These are phyloP conservation scores for Annulohypoxylon maeteangense DNA, from an alignment of 495 filamentous ascomycete species.

Conservation along the genomic window DNA sequence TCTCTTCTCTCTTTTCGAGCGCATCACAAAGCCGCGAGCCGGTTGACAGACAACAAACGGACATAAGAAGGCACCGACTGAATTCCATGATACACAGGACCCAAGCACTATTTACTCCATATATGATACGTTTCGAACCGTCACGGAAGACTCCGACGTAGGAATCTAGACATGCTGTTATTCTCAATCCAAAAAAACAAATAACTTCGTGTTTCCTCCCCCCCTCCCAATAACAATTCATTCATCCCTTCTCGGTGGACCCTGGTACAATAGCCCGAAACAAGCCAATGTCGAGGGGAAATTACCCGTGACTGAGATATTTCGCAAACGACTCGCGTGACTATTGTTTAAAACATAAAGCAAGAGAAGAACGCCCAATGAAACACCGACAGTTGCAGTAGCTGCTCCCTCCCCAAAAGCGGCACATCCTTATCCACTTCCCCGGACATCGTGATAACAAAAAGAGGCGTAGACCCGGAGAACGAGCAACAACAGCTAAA, in stretches of 20 bases:
- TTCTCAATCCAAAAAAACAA: slow-evolving; percentile 12
- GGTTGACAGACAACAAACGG: slow-evolving; percentile 12
- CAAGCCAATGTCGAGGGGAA: background rate
- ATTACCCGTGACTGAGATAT: slow-evolving; percentile 25
- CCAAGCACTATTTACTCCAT: slow-evolving; percentile 35
- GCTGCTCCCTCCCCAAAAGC: slow-evolving; percentile 39
- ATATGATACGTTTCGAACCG: slow-evolving; percentile 21
- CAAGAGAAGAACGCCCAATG: slow-evolving; percentile 47
- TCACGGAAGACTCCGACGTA: slow-evolving; percentile 16
- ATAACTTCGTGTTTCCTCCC: slow-evolving; percentile 15
- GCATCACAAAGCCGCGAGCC: background rate
- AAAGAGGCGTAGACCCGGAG: slow-evolving; percentile 37
- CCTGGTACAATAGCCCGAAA: slow-evolving; percentile 13
- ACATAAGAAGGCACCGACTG: slow-evolving; percentile 33
- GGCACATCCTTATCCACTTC: slow-evolving; percentile 25
- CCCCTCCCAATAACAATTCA: background rate
- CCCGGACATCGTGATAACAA: slow-evolving; percentile 36
- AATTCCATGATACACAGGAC: slow-evolving; percentile 40
- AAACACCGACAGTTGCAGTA: slow-evolving; percentile 45
- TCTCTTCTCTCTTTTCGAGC: slow-evolving; percentile 9
- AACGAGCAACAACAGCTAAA: slow-evolving; percentile 38
- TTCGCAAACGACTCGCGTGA: slow-evolving; percentile 22
- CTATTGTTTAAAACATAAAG: slow-evolving; percentile 36
- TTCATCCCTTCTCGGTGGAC: slow-evolving; percentile 3
- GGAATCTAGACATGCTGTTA: slow-evolving; percentile 35